These are phyloP conservation scores for Phaffomyces antillensis DNA, from an alignment of 805 yeast genomes.

Conservation along the genomic window DNA sequence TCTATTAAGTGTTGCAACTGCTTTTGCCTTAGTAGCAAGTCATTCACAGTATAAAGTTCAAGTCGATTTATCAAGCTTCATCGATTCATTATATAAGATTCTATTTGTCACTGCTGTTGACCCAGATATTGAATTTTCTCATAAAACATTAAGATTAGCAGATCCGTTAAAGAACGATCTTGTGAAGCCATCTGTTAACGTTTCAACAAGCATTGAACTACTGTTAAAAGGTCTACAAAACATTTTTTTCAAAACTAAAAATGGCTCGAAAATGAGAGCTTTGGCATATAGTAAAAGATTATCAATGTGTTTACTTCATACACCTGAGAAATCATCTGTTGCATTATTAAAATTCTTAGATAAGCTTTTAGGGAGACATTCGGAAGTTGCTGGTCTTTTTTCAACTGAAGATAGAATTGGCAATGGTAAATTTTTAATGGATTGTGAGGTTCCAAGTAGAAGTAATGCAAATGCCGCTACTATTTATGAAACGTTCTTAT, in stretches of 20 bases:
- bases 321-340: slow-evolving; percentile 83
- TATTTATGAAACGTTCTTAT: slow-evolving; percentile 77
- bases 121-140: slow-evolving; percentile 79
- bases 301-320: slow-evolving; percentile 56
- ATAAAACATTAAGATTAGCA: slow-evolving; percentile 68
- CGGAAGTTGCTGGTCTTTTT: slow-evolving; percentile 67
- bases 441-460: slow-evolving; percentile 60
- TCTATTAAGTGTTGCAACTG: slow-evolving; percentile 77
- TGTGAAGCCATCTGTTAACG: slow-evolving; percentile 67
- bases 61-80: slow-evolving; percentile 76
- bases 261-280: slow-evolving; percentile 62
- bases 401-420: slow-evolving; percentile 84
- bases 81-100: slow-evolving; percentile 64
- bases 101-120: slow-evolving; percentile 66
- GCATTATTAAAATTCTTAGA: slow-evolving; percentile 75
- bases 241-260: slow-evolving; percentile 68
- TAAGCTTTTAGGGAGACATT: slow-evolving; percentile 63
- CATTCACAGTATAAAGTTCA: slow-evolving; percentile 67
- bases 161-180: slow-evolving; percentile 56
- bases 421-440: slow-evolving; percentile 70
- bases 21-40: slow-evolving; percentile 77
- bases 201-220: slow-evolving; percentile 84
- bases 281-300: slow-evolving; percentile 79
- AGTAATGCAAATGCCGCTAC: slow-evolving; percentile 85
- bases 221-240: slow-evolving; percentile 70